phyloP scores from a whole-genome alignment of 2,329 filamentous ascomycete genomes.

The Aureobasidium vineae region DNA sequence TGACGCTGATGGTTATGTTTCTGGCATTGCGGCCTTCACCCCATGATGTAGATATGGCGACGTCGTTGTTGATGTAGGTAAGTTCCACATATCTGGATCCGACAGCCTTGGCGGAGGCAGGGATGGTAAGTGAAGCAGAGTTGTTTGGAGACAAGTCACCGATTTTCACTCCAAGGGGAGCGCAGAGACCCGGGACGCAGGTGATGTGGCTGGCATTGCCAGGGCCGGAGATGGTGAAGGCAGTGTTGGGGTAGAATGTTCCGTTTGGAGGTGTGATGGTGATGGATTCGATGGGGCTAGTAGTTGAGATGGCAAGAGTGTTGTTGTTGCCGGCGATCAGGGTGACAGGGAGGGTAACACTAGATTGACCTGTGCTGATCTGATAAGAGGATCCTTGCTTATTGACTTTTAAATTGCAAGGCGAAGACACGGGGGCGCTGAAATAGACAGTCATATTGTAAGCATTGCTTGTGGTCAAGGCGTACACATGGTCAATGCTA shows the following conservation, averaged over 20 bases:
- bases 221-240: slow-evolving; percentile 42
- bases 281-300: not conserved
- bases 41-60: slow-evolving; percentile 47
- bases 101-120: slow-evolving; percentile 32
- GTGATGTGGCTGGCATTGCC: slow-evolving; percentile 36
- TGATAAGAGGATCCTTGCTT: not conserved
- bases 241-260: slow-evolving; percentile 45
- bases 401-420: too few species aligned
- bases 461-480: too few species aligned
- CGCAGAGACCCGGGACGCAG: slow-evolving; percentile 45
- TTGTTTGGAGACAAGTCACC: slow-evolving; percentile 39
- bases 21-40: slow-evolving; percentile 50
- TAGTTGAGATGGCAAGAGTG: not conserved
- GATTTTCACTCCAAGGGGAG: slow-evolving; percentile 48
- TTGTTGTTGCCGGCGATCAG: slow-evolving; percentile 1
- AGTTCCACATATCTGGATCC: slow-evolving; percentile 43
- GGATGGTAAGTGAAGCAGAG: slow-evolving; percentile 41
- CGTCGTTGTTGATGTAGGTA: slow-evolving; percentile 56
- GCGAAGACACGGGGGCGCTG: too few species aligned
- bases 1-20: slow-evolving; percentile 53
- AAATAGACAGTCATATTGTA: too few species aligned
- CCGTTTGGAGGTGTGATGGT: slow-evolving; percentile 29
- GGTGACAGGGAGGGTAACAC: not conserved
- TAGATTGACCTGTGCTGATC: not conserved
- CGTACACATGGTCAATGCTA: too few species aligned